Conservation (phyloP, 108 stramenopile species). For the Pseudonitzschia pungens region DNA sequence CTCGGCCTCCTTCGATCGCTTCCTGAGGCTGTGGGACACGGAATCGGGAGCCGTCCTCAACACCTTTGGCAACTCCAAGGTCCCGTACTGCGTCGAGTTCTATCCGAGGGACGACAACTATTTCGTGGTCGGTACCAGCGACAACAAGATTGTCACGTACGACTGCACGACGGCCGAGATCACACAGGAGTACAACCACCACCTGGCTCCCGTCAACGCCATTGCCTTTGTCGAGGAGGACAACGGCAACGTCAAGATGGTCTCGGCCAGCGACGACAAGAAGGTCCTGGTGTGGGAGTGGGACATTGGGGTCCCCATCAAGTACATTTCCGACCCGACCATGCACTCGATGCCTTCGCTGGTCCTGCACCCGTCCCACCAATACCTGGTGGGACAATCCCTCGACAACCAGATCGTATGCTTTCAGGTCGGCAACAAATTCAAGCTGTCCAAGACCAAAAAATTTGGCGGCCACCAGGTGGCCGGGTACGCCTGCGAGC, state of each 20-base stretch:
- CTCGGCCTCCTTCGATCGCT: constrained; percentile 92
- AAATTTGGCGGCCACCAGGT: constrained; percentile 94
- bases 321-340: constrained; percentile 97
- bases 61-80: constrained; percentile 92
- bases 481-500: constrained; percentile 95
- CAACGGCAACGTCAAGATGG: constrained; percentile 78
- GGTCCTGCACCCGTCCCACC: constrained; percentile 82
- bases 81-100: constrained; percentile 92
- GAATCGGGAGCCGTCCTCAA: constrained; percentile 89
- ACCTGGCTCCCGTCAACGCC: constrained; percentile 95
- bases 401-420: constrained; percentile 95
- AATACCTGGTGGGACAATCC: constrained; percentile 86
- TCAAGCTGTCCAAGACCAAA: constrained; percentile 89
- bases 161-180: constrained; percentile 89
- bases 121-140: constrained; percentile 94
- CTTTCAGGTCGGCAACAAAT: constrained; percentile 85
- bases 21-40: constrained; percentile 93
- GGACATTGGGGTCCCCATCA: constrained; percentile 98
- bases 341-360: constrained; percentile 98
- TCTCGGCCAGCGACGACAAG: constrained; percentile 97
- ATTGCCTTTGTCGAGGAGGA: constrained; percentile 94
- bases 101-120: constrained; percentile 95
- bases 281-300: constrained; percentile 97
- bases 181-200: constrained; percentile 99
- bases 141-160: constrained; percentile 94